Evolutionary conservation across 2,329 filamentous ascomycete genomes (phyloP).

Genomic region (Aspergillus ochraceus): DNA sequence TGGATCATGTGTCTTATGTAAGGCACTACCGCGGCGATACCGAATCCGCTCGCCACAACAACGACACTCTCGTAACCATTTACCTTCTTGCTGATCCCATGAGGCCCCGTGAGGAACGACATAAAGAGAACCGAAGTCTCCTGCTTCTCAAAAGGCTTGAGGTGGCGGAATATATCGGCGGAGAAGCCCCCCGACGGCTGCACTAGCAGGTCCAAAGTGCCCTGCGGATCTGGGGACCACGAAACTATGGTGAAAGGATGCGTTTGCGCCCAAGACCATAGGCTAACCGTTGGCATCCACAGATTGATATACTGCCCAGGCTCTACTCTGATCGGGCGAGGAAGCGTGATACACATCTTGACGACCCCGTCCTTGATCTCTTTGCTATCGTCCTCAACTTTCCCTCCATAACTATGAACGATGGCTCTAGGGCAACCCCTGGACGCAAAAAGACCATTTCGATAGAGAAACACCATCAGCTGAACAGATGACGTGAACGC

Average conservation of each 20-base stretch:
- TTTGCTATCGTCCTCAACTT: not conserved
- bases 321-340: not conserved
- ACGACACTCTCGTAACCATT: slow-evolving; percentile 29
- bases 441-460: not conserved
- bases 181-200: slow-evolving; percentile 23
- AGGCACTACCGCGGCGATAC: slow-evolving; percentile 29
- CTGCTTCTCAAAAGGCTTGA: not conserved
- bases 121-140: slow-evolving; percentile 7
- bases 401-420: not conserved
- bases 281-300: slow-evolving; percentile 16
- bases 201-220: slow-evolving; percentile 28
- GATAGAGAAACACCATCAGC: not conserved
- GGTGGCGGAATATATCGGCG: slow-evolving; percentile 17
- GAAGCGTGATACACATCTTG: not conserved
- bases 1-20: slow-evolving; percentile 34
- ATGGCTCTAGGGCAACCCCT: not conserved
- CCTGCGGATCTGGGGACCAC: slow-evolving; percentile 17
- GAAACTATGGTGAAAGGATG: slow-evolving; percentile 21
- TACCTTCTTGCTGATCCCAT: slow-evolving; percentile 25
- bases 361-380: not conserved
- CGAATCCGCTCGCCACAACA: slow-evolving; percentile 32
- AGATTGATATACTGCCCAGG: slow-evolving; percentile 21
- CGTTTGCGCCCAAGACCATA: slow-evolving; percentile 17
- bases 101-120: slow-evolving; percentile 27
- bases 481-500: not conserved